Evolutionary conservation across 2,329 filamentous ascomycete genomes (phyloP).

Genomic region (Stagonosporopsis cucurbitacearum): DNA sequence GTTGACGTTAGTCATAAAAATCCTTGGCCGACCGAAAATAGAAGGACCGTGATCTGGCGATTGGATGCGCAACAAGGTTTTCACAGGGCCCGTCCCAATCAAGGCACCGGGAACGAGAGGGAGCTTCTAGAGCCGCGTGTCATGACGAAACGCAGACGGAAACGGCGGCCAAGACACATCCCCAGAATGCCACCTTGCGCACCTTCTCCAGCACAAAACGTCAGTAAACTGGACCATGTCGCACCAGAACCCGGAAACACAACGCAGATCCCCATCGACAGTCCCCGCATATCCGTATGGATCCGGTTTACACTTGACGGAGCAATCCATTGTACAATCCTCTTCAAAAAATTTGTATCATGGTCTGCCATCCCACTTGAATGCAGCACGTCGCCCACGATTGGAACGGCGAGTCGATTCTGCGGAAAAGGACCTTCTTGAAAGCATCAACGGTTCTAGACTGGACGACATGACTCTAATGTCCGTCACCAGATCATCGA

Average conservation of each 20-base stretch:
- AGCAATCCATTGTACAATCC: neutral
- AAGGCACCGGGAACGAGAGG: conserved; percentile 9
- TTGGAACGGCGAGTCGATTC: neutral
- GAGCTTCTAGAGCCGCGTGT: conserved; percentile 12
- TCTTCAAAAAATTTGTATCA: neutral
- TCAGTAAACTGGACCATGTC: conserved; percentile 12
- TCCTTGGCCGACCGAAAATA: conserved; percentile 7
- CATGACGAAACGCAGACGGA: conserved; percentile 6
- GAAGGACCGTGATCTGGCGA: conserved; percentile 8
- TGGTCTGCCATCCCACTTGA: neutral
- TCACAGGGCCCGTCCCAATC: conserved; percentile 5
- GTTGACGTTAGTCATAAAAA: conserved; percentile 18
- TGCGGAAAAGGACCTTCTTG: neutral
- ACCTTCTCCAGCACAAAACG: conserved; percentile 2
- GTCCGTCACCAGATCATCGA: neutral
- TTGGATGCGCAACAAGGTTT: neutral
- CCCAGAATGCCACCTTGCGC: neutral
- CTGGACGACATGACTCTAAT: conserved; percentile 5
- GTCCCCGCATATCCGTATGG: neutral
- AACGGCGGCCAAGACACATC: conserved; percentile 15
- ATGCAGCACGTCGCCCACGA: neutral
- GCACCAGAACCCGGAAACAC: conserved; percentile 10
- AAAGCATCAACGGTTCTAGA: conserved; percentile 6
- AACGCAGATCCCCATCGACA: conserved; percentile 7
- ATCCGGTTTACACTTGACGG: neutral